A percentile compares a stretch with the other conserved stretches of the same genome.
Conservation (phyloP, 768 basidiomycete species). For the Lactarius quietus region DNA sequence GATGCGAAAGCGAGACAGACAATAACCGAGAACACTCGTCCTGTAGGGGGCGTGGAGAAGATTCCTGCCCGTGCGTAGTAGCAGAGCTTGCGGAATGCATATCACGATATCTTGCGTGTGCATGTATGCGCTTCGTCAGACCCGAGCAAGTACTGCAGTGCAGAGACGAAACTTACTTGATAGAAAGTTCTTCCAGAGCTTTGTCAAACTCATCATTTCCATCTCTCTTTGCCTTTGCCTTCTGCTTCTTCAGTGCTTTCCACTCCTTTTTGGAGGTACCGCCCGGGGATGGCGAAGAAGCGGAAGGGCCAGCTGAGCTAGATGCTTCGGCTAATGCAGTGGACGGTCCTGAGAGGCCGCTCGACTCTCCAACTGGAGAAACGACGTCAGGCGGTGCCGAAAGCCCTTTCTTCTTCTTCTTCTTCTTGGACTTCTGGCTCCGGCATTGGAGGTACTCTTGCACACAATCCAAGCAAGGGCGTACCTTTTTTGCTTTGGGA, state of each 20-base stretch:
- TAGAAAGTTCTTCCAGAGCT: constrained; percentile 78
- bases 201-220: constrained; percentile 78
- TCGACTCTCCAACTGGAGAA: constrained; percentile 8
- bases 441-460: not conserved
- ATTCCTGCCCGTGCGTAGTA: constrained; percentile 17
- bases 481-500: constrained; percentile 28
- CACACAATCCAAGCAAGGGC: not conserved
- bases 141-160: not conserved
- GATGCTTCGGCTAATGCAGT: constrained; percentile 5
- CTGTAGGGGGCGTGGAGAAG: constrained; percentile 32
- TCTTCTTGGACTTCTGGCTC: constrained; percentile 38
- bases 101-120: constrained; percentile 46
- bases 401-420: constrained; percentile 38
- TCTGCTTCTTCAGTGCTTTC: constrained; percentile 56
- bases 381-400: not conserved
- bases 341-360: constrained; percentile 6
- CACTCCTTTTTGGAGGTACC: constrained; percentile 44
- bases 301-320: constrained; percentile 8
- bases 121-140: not conserved
- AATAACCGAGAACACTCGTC: constrained; percentile 53
- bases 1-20: constrained; percentile 71
- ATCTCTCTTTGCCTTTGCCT: constrained; percentile 55
- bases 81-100: constrained; percentile 36
- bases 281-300: constrained; percentile 15
- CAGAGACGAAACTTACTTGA: constrained; percentile 48